These are phyloP conservation scores for Cicer bijugum DNA, from an alignment of 306 rosid species.

Conservation along the genomic window DNA sequence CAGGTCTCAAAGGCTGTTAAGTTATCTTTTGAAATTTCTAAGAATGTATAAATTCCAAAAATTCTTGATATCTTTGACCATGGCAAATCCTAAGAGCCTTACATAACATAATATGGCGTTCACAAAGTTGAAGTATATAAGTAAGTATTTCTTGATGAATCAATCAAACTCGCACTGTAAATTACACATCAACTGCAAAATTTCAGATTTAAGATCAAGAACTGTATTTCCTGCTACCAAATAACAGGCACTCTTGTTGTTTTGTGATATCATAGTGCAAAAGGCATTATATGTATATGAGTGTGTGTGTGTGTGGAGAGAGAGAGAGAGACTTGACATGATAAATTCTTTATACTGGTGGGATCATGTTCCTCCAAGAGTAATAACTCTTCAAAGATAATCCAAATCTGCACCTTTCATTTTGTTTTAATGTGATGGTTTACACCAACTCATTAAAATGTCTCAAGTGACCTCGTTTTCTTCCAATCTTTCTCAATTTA, in stretches of 20 bases:
- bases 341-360: no score
- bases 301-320: no score
- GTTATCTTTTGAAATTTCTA: neutral
- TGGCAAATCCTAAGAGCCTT: neutral
- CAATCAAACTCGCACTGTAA: slow-evolving; percentile 1
- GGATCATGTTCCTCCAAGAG: no score
- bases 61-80: slow-evolving; percentile 6
- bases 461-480: no score
- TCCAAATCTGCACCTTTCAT: no score
- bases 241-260: neutral
- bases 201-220: neutral
- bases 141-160: slow-evolving; percentile 9
- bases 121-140: slow-evolving; percentile 34
- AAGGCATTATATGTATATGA: neutral
- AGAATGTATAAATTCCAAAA: neutral
- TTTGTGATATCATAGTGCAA: neutral
- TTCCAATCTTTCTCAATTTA: no score
- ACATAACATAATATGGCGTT: neutral
- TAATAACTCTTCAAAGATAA: no score
- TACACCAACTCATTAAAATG: no score
- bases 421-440: no score
- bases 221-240: neutral
- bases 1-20: neutral
- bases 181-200: slow-evolving; percentile 11
- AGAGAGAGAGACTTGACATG: no score